phyloP scores from a whole-genome alignment of 2,329 filamentous ascomycete species.

The Botrytis fabae region DNA sequence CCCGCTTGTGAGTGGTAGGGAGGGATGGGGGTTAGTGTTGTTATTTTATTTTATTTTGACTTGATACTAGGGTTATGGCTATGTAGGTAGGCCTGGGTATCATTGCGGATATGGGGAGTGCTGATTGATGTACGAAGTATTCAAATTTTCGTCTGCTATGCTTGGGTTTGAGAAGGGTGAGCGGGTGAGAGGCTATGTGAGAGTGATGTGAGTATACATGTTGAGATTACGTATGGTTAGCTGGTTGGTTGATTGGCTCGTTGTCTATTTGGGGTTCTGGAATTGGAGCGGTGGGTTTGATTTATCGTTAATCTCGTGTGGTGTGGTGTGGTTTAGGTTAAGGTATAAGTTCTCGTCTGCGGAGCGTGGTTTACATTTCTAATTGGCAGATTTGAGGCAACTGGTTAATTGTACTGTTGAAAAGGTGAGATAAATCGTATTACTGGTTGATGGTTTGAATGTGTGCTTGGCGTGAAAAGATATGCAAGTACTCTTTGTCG shows the following conservation, averaged over 20 bases:
- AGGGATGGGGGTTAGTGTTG: too few species aligned
- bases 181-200: too few species aligned
- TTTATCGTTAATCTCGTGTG: neutral
- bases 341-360: neutral
- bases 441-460: neutral
- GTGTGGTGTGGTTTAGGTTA: neutral
- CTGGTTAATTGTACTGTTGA: neutral
- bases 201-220: too few species aligned
- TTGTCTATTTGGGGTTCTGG: fast-evolving
- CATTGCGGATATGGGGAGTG: neutral
- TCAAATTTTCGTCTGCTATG: too few species aligned
- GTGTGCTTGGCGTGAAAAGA: neutral
- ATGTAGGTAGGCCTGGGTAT: too few species aligned
- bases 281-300: neutral
- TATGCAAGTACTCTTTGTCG: neutral
- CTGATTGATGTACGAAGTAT: neutral
- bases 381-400: neutral
- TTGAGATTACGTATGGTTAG: neutral
- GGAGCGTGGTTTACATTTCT: neutral
- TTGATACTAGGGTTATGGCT: too few species aligned
- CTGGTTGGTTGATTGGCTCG: neutral
- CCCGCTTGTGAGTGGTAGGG: too few species aligned
- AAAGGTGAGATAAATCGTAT: neutral
- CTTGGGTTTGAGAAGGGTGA: neutral
- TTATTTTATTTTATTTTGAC: too few species aligned